Base-by-base conservation (phyloP, 495 filamentous ascomycete species). In the Hypoxylon rickii region DNA sequence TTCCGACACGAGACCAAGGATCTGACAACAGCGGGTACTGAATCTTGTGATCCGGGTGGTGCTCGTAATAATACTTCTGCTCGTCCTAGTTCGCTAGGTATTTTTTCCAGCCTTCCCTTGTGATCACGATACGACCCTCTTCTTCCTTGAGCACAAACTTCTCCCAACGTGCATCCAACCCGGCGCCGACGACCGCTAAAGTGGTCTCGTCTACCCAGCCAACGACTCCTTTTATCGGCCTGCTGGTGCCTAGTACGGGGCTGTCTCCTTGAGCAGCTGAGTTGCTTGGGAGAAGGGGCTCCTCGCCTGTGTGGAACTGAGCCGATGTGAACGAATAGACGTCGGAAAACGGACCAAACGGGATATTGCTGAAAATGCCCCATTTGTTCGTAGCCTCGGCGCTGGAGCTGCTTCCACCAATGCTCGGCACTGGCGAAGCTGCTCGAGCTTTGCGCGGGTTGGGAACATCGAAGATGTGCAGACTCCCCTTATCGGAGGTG, bases 401-500 rank as follows among this genome's bases (percentile, higher is more conserved):
- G 21, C 81, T 83, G 3, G 57, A 33, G 17, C 44, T 58, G 12
- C 46, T 45, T 32, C 47, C 41, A 12, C 54, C 31, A 29, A 22
- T 8, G 38, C 36, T 42, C 8, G 55, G 17, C 4, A 44, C 32
- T 31, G 60, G 43, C n/a, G 48, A 43, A 2, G 15, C 19, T 15
- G 53, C 21, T 38, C 51, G 16, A 15, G 50, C 26, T 45, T 56
- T 66, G 20, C 63, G 59, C 15, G 53, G 73, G 54, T 76, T 77
- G 13, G 74, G 79, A 19, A 80, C 74, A 63, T 97, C 90, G 67
- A 97, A 98, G 33, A 98, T 83, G 71, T 98, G 94, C 13, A 98
- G 73, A 2, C 91, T 98, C 3, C 87, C 90, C 70, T 97, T 98
- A 75, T 98, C 94, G 18, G 91, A 96, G n/a, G 95, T 97, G 44